Evolutionary conservation across 768 basidiomycete species (phyloP), one percentile per base, ranked within the genome.

Genomic region (Phylloporus scabripes): DNA sequence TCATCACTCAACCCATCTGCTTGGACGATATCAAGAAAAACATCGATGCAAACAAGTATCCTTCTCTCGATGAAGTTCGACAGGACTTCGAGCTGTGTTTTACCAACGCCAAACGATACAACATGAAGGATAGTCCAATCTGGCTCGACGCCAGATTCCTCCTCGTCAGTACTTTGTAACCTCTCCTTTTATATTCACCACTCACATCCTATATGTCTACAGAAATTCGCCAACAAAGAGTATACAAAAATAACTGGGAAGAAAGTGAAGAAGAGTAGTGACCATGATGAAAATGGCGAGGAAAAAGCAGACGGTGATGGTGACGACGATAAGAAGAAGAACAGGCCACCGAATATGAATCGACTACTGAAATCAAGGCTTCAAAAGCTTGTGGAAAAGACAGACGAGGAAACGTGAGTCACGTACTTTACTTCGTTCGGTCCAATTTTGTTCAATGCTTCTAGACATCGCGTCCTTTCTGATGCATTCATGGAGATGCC

Each of bases 1-100:
- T 84, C 55, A 95, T 94, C 62, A 74, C 81, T 57, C 74, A 79
- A 21, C 93, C 94, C 26, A 90, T 96, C 57, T 83, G 89, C 23
- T 73, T 96, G 44, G 87, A 91, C 38, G 90, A 94, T 55, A 92
- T 96, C 72, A 91, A 91, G 76, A 77, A 80, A 58, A 78, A 80
- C 59, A 74, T 93, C 23, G 83, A 86, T 40, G 69, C 71, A 44
- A 71, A 73, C 49, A 61, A 54, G 11, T 93, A 92, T 59, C 56
- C 72, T 12, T 78, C 82, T 11, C 71, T 92, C 40, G 79, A 83
- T 43, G 79, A 75, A 9, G 81, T 89, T 58, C 81, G 77, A 60
- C 73, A 74, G 37, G 87, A 88, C 60, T 79, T 91, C 44, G 87
- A 91, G 59, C 70, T 82, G 34, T 85, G 85, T 62, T 92, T 92